Percentiles rank a stretch among this genome's conserved stretches.
phyloP scores from a whole-genome alignment of 2,329 filamentous ascomycete genomes.

The Fulvia fulva region DNA sequence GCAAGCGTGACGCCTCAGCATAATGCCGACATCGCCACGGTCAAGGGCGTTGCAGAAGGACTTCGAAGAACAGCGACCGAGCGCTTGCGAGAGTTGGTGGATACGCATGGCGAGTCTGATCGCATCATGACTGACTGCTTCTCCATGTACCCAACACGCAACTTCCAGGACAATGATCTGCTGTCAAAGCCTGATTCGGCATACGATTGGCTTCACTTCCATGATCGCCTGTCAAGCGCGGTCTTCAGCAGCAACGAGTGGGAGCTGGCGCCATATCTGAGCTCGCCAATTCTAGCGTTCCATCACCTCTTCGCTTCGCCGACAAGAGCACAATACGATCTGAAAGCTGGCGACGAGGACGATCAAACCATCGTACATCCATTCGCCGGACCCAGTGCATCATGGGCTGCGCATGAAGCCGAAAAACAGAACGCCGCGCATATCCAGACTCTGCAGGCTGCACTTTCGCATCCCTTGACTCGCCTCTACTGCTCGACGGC shows the following conservation, averaged over 20 bases:
- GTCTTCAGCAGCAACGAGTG: constrained; percentile 85
- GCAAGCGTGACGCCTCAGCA: constrained; percentile 18
- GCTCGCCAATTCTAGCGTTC: constrained; percentile 81
- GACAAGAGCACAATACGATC: constrained; percentile 47
- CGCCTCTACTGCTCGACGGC: constrained; percentile 76
- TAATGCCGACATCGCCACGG: constrained; percentile 19
- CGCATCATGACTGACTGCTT: constrained; percentile 81
- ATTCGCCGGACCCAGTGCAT: constrained; percentile 77
- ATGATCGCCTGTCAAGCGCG: constrained; percentile 74
- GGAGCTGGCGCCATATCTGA: constrained; percentile 84
- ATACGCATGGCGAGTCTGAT: constrained; percentile 74
- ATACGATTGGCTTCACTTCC: constrained; percentile 95
- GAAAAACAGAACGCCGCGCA: constrained; percentile 73
- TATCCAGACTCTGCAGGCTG: constrained; percentile 68
- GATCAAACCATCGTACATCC: constrained; percentile 48
- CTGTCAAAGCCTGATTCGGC: constrained; percentile 81
- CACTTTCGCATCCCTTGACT: constrained; percentile 66
- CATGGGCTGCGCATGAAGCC: constrained; percentile 76
- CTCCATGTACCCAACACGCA: constrained; percentile 75
- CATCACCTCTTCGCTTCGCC: constrained; percentile 85
- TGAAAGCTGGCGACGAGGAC: constrained; percentile 38
- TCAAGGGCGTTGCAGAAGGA: constrained; percentile 66
- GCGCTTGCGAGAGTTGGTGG: constrained; percentile 69
- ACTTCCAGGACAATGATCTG: constrained; percentile 89
- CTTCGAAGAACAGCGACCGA: constrained; percentile 69